Base-by-base conservation (phyloP, 2,329 filamentous ascomycete species). In the Alternaria infectoria region DNA sequence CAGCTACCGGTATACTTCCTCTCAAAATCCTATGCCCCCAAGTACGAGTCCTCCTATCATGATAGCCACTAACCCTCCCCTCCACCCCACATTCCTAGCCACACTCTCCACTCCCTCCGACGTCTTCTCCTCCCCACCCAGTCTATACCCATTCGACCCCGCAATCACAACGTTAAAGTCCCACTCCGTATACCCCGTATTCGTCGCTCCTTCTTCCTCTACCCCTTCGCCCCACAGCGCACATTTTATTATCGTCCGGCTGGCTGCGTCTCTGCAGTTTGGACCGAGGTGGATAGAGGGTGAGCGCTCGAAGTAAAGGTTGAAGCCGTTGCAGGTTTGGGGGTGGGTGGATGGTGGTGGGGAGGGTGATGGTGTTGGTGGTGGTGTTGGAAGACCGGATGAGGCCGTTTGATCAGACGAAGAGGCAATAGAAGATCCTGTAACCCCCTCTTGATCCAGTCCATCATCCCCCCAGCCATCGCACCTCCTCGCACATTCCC, bases 221-320 rank as follows among this genome's bases (percentile, higher is more conserved):
- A 36, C 15, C 13, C 15, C 19, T 2, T 60, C 51, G 7, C 50
- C 61, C 61, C 61, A 63, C 3, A 63, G 50, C 12, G 61, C 61
- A 28, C 61, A 63, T 30, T 63, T 63, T 11, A 63, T 52, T 3
- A 60, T 10, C 6, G 56, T 60, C 4, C 61, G 56, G 9, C 56
- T 62, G 5, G 25, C 21, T 17, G 61, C 28, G 44, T 55, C 21
- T 17, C 21, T 46, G 11, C 61, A 63, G 11, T 40, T 13, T 0
- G 51, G 45, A 2, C 57, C 51, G 6, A 63, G 61, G 13, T 50
- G 19, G 12, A 59, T 44, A 4, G 50, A 15, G 0, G 61, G 61
- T 4, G 61, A 50, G 32, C 61, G 61, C 32, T 63, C 61, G 23
- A 55, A 63, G 13, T 63, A 63, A 7, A 60, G 32, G 36, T 63